phyloP scores from a whole-genome alignment of 2,329 filamentous ascomycete genomes.

The Chaetomium sp. region DNA sequence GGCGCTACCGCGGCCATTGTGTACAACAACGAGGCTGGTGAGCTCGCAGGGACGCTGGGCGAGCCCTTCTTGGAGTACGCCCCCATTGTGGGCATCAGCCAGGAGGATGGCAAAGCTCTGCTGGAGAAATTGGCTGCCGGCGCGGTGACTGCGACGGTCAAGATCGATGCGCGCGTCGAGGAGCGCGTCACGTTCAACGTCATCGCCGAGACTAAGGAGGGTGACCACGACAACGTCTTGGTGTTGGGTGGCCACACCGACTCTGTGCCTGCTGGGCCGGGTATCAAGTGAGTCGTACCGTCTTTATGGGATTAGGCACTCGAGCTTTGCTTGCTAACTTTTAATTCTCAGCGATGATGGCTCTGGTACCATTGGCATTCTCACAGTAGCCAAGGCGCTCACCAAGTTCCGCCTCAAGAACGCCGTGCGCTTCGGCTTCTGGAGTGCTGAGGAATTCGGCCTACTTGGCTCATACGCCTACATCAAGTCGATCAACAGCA shows the following conservation, averaged over 20 bases:
- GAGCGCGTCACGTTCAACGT: slow-evolving; percentile 21
- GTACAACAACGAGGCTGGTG: slow-evolving; percentile 55
- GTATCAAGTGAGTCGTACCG: slow-evolving; percentile 19
- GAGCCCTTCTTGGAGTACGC: slow-evolving; percentile 39
- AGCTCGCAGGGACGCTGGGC: slow-evolving; percentile 49
- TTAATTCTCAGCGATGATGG: slow-evolving; percentile 17
- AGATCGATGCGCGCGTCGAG: slow-evolving; percentile 18
- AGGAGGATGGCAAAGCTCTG: slow-evolving; percentile 36
- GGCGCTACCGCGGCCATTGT: slow-evolving; percentile 52
- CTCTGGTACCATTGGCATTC: slow-evolving; percentile 23
- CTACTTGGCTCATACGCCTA: slow-evolving; percentile 53
- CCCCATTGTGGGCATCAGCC: slow-evolving; percentile 47
- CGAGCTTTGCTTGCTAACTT: background rate
- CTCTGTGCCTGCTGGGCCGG: slow-evolving; percentile 22
- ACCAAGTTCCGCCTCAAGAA: slow-evolving; percentile 35
- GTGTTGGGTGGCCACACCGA: slow-evolving; percentile 22
- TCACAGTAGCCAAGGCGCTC: slow-evolving; percentile 21
- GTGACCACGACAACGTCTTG: slow-evolving; percentile 24
- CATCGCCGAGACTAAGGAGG: slow-evolving; percentile 23
- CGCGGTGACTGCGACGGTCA: slow-evolving; percentile 27
- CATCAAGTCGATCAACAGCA: slow-evolving; percentile 33
- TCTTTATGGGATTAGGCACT: background rate
- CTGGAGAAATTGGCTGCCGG: slow-evolving; percentile 28
- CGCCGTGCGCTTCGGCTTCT: slow-evolving; percentile 54
- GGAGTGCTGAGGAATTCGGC: slow-evolving; percentile 51